A percentile compares a stretch with the other conserved stretches of the same genome.
Evolutionary conservation across 2,329 filamentous ascomycete species (phyloP).

Genomic region (Dactylonectria macrodidyma): DNA sequence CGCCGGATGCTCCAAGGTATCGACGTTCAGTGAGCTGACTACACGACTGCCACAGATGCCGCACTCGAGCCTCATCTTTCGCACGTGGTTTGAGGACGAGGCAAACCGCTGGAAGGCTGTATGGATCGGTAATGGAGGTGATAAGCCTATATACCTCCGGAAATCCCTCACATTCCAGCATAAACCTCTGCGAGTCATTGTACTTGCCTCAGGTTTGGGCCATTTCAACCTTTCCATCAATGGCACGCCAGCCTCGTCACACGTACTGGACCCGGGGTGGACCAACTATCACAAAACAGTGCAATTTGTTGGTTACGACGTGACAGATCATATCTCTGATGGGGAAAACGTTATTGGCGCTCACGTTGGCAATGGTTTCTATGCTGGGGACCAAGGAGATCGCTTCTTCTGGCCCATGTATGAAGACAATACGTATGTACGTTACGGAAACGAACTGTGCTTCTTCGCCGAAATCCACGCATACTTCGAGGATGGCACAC

Average conservation of each 20-base stretch:
- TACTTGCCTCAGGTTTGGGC: constrained; percentile 56
- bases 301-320: constrained; percentile 60
- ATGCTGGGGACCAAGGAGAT: constrained; percentile 59
- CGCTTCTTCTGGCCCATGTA: constrained; percentile 61
- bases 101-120: constrained; percentile 57
- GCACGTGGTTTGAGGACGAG: constrained; percentile 59
- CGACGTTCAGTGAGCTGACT: neutral
- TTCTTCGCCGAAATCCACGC: constrained; percentile 58
- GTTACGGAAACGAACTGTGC: constrained; percentile 57
- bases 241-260: constrained; percentile 51
- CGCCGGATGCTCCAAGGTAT: neutral
- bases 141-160: constrained; percentile 58
- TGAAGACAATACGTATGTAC: constrained; percentile 58
- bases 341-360: constrained; percentile 58
- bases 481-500: constrained; percentile 54
- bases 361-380: constrained; percentile 61
- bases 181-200: constrained; percentile 52
- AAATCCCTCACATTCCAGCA: constrained; percentile 49
- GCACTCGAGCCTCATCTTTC: constrained; percentile 58
- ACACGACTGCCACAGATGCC: constrained; percentile 57
- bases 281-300: constrained; percentile 58
- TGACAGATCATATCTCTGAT: constrained; percentile 51
- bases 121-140: constrained; percentile 57
- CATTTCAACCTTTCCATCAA: constrained; percentile 58
- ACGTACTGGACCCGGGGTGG: constrained; percentile 57